phyloP scores from a whole-genome alignment of 2,329 filamentous ascomycete genomes.

The Metarhizium anisopliae region DNA sequence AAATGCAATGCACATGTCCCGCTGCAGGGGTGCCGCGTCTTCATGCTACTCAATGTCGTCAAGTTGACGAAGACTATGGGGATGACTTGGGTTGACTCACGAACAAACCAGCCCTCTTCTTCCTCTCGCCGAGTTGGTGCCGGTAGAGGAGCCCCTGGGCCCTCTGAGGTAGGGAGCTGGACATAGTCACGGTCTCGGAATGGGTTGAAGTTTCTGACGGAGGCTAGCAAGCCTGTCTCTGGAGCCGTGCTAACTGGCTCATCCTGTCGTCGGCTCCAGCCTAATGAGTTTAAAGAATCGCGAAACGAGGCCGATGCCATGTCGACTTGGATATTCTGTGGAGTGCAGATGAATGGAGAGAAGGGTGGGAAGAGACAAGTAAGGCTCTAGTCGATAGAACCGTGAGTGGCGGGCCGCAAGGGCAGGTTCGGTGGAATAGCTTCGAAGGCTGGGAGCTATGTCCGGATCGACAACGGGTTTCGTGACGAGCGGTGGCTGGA shows the following conservation, averaged over 20 bases:
- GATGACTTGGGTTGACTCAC: conserved; percentile 51
- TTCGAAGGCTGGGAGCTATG: conserved; percentile 1
- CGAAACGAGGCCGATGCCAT: conserved; percentile 89
- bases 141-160: conserved; percentile 74
- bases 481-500: not conserved
- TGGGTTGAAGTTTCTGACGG: conserved; percentile 77
- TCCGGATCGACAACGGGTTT: conserved; percentile 3
- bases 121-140: conserved; percentile 80
- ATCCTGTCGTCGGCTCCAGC: conserved; percentile 86
- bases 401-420: conserved; percentile 1
- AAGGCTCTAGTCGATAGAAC: conserved; percentile 4
- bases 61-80: not conserved
- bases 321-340: not conserved
- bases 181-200: conserved; percentile 84
- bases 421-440: not conserved
- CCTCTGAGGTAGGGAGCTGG: conserved; percentile 77
- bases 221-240: conserved; percentile 67
- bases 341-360: not conserved
- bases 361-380: not conserved
- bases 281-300: conserved; percentile 88
- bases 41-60: conserved; percentile 12
- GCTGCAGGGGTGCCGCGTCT: conserved; percentile 32
- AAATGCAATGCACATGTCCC: conserved; percentile 34
- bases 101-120: conserved; percentile 88
- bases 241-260: conserved; percentile 63